Conservation (phyloP, 2,329 filamentous ascomycete species). For the Aspergillus japonicus region DNA sequence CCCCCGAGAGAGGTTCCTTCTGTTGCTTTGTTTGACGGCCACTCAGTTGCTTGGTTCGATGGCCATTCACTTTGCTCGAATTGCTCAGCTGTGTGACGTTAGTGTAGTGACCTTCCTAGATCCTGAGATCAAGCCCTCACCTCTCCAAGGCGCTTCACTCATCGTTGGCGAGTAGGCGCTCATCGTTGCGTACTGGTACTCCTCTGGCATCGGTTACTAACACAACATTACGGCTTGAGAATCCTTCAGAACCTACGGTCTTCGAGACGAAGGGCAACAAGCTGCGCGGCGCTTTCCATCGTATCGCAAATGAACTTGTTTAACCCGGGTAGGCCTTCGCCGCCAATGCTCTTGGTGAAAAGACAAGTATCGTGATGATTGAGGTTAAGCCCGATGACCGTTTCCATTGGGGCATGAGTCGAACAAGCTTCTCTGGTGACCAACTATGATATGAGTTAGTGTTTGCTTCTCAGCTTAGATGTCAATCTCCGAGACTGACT, state of each 20-base stretch:
- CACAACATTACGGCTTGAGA: neutral
- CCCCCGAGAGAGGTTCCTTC: no score
- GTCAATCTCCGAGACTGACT: neutral
- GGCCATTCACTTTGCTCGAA: no score
- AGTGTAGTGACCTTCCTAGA: no score
- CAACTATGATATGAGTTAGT: neutral
- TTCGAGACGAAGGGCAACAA: constrained; percentile 17
- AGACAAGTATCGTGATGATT: constrained; percentile 7
- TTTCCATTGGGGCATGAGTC: constrained; percentile 10
- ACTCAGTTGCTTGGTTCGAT: no score
- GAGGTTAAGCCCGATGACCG: constrained; percentile 7
- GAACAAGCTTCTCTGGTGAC: constrained; percentile 1
- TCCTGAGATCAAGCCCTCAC: neutral
- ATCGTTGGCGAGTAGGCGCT: constrained; percentile 22
- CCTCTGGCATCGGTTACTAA: constrained; percentile 11
- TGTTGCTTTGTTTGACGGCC: no score
- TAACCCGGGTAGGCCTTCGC: constrained; percentile 3
- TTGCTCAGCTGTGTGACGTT: no score
- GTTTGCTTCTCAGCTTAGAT: neutral
- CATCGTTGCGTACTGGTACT: constrained; percentile 22
- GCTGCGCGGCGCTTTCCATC: neutral
- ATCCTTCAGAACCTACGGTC: constrained; percentile 13
- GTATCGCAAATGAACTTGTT: constrained; percentile 3
- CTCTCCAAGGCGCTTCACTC: constrained; percentile 17
- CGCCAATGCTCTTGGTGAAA: constrained; percentile 7